Percentiles rank a stretch among this genome's conserved stretches.
These are phyloP conservation scores for Cryptococcus amylolentus DNA, from an alignment of 1,284 basidiomycete genomes.

Conservation along the genomic window DNA sequence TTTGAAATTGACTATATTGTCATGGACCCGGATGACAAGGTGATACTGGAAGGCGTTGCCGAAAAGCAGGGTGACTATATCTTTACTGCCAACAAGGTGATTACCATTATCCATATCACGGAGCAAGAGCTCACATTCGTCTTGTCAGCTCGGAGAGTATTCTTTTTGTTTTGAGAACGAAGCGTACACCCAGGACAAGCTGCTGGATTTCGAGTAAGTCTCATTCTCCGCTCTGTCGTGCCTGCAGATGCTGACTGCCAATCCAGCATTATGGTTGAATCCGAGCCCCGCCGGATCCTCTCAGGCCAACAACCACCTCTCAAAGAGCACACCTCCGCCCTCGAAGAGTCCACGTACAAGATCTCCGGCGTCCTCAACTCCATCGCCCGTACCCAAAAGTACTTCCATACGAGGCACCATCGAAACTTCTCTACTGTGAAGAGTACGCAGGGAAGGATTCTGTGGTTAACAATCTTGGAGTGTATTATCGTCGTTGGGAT, in stretches of 20 bases:
- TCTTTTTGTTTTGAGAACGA: slow-evolving; percentile 98
- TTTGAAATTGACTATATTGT: slow-evolving; percentile 97
- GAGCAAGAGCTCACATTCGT: not conserved
- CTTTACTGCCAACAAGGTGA: slow-evolving; percentile 78
- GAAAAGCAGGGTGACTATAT: slow-evolving; percentile 97
- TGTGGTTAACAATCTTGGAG: slow-evolving; percentile 84
- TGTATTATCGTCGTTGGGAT: slow-evolving; percentile 71
- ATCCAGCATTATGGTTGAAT: slow-evolving; percentile 82
- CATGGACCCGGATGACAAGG: slow-evolving; percentile 80
- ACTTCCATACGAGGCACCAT: slow-evolving; percentile 52
- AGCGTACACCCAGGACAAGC: slow-evolving; percentile 82
- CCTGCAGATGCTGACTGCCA: not conserved
- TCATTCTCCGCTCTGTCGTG: not conserved
- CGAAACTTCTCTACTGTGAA: slow-evolving; percentile 39
- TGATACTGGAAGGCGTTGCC: slow-evolving; percentile 77
- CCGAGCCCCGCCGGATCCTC: slow-evolving; percentile 79
- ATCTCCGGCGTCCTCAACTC: slow-evolving; percentile 77
- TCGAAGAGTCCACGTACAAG: slow-evolving; percentile 91
- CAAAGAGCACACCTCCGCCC: slow-evolving; percentile 78
- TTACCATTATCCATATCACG: not conserved
- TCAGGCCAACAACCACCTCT: slow-evolving; percentile 65
- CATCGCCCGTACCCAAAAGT: slow-evolving; percentile 86
- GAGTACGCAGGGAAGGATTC: slow-evolving; percentile 56
- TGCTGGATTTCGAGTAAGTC: slow-evolving; percentile 80
- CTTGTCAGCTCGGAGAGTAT: slow-evolving; percentile 74